Base-by-base conservation (phyloP, 306 rosid genomes). In the Lagenaria siceraria region DNA sequence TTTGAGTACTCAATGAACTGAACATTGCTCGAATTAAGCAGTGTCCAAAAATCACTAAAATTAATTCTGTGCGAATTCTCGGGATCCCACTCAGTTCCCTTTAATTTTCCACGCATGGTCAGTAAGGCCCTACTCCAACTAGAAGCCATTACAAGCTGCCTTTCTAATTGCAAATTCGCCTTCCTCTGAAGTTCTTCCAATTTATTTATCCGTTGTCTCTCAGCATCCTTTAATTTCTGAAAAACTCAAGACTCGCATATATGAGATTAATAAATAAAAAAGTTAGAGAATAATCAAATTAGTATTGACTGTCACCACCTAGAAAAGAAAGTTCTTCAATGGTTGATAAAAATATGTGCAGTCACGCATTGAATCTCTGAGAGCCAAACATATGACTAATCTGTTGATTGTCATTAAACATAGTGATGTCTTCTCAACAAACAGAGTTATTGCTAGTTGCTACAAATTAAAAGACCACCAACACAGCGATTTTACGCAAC, bases 121-220 rank as follows among this genome's bases (percentile, higher is more conserved):
- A 95, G 79, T 83, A 95, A 84, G 77, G 89, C 83, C 85, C 97
- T 87, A 74, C 97, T 92, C 97, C 93, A 90, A 18, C 78, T 52
- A 40, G 99, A 92, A 82, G 99, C 99, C 99, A 95, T 82, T 36
- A 90, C 96, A 79, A 95, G 97, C 85, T 95, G 97, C 84, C 99
- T 95, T 86, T 95, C 99, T 76, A 92, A 87, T 84, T 95, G 99
- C 82, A 87, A 35, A 31, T 88, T 89, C 54, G 96, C 96, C 79
- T 92, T 95, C 76, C 73, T 87, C 78, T 95, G 93, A 78, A 95
- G 71, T 53, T 90, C 96, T 80, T 95, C 97, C 77, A 92, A 68
- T 58, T 95, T 90, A 84, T 84, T 87, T 63, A 92, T 80, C 78
- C 97, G 83, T 58, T 89, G 84, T 82, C 88, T 86, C 80, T 95